These are phyloP conservation scores for Quillaja saponaria DNA, from an alignment of 306 rosid species.

Conservation along the genomic window DNA sequence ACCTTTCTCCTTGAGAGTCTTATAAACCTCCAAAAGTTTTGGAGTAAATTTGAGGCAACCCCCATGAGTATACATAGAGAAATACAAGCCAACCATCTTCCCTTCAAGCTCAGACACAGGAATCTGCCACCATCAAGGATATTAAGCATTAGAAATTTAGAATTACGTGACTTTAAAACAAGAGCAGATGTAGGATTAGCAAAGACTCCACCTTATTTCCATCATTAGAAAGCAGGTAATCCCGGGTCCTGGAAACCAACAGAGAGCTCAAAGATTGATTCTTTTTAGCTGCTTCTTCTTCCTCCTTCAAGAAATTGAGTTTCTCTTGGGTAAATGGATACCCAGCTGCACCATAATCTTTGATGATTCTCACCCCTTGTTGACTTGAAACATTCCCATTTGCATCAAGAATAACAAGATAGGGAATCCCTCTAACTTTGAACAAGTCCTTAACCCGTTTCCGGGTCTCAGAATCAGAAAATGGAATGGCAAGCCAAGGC, in stretches of 20 bases:
- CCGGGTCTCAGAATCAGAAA: constrained; percentile 34
- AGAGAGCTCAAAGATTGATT: constrained; percentile 43
- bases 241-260: constrained; percentile 47
- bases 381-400: constrained; percentile 37
- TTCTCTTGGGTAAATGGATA: constrained; percentile 44
- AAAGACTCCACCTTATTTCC: constrained; percentile 37
- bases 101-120: constrained; percentile 55
- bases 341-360: constrained; percentile 45
- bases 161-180: neutral
- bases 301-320: constrained; percentile 35
- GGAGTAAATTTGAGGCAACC: constrained; percentile 39
- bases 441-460: constrained; percentile 41
- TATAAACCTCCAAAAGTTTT: constrained; percentile 38
- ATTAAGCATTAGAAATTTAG: constrained; percentile 1
- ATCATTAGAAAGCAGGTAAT: constrained; percentile 40
- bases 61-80: constrained; percentile 19
- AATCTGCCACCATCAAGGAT: constrained; percentile 29
- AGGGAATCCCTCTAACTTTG: constrained; percentile 52
- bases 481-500: constrained; percentile 59
- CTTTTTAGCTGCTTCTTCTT: constrained; percentile 36
- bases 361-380: constrained; percentile 34
- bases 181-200: neutral
- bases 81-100: constrained; percentile 48
- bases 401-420: constrained; percentile 41
- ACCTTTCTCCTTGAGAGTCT: constrained; percentile 46